These are phyloP conservation scores for Monosporozyma yasuniensis DNA, from an alignment of 805 yeast species.

Conservation along the genomic window DNA sequence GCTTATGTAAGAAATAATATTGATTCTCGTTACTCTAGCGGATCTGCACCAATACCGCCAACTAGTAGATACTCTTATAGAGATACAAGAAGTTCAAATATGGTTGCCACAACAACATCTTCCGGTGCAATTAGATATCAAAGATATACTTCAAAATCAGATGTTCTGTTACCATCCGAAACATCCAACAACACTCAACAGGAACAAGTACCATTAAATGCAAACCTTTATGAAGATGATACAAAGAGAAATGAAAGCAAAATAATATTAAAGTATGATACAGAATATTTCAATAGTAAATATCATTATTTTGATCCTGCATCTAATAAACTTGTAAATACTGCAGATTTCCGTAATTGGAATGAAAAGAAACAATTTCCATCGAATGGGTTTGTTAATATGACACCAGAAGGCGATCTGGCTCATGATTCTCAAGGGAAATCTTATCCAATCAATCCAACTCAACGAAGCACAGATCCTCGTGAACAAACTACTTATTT, in stretches of 20 bases:
- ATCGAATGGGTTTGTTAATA: constrained; percentile 16
- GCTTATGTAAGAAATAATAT: not conserved
- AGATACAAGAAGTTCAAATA: not conserved
- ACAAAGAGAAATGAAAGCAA: not conserved
- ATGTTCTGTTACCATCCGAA: not conserved
- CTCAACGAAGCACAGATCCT: constrained; percentile 20
- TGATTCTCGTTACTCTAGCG: not conserved
- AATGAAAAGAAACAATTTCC: constrained; percentile 14
- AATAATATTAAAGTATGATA: constrained; percentile 16
- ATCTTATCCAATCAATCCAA: constrained; percentile 11
- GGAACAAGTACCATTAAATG: not conserved
- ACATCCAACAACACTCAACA: not conserved
- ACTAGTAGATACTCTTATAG: not conserved
- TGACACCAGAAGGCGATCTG: not conserved
- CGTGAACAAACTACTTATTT: constrained; percentile 7
- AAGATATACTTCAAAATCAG: not conserved
- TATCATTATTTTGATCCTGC: constrained; percentile 27
- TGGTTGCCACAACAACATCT: not conserved
- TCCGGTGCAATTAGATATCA: not conserved
- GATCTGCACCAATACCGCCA: not conserved
- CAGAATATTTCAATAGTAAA: constrained; percentile 17
- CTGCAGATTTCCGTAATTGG: constrained; percentile 21
- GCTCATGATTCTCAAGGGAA: constrained; percentile 8
- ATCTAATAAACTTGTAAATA: constrained; percentile 14
- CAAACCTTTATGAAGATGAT: not conserved